phyloP scores from a whole-genome alignment of 257 asterid genomes.

The Forsythia viridissima region DNA sequence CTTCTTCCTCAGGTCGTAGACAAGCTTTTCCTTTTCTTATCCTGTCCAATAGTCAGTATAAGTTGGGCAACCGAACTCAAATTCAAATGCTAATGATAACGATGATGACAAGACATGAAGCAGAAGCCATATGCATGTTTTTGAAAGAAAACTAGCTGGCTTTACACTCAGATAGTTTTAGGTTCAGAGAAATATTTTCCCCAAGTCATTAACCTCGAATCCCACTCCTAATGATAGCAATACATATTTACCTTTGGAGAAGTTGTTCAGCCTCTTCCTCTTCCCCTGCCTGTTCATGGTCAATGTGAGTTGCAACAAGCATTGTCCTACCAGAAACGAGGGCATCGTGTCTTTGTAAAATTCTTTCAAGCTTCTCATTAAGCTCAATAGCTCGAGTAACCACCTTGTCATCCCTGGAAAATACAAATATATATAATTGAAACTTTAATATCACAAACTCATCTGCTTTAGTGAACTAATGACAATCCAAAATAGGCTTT shows the following conservation, averaged over 20 bases:
- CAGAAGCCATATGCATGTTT: slow-evolving; percentile 4
- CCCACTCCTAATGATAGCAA: background rate
- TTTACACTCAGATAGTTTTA: background rate
- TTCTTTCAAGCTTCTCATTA: slow-evolving; percentile 84
- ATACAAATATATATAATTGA: background rate
- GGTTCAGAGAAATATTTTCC: slow-evolving; percentile 2
- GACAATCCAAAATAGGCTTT: background rate
- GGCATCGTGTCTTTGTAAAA: slow-evolving; percentile 77
- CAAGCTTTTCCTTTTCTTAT: slow-evolving; percentile 94
- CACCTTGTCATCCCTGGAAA: slow-evolving; percentile 50
- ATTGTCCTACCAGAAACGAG: slow-evolving; percentile 54
- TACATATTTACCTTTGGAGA: slow-evolving; percentile 60
- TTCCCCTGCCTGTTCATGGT: slow-evolving; percentile 56
- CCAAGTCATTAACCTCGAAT: background rate
- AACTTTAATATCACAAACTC: background rate
- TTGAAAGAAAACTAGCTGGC: slow-evolving; percentile 3
- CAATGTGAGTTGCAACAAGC: slow-evolving; percentile 47
- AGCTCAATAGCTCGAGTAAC: slow-evolving; percentile 74
- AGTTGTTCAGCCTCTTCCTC: slow-evolving; percentile 90
- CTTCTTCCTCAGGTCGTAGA: slow-evolving; percentile 65
- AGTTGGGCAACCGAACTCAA: background rate
- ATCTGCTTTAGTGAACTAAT: background rate
- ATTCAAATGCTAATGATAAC: background rate
- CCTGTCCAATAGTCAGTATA: slow-evolving; percentile 39
- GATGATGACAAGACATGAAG: slow-evolving; percentile 5